Base-by-base conservation (phyloP, 345 rosid genomes). In the Populus alba region DNA sequence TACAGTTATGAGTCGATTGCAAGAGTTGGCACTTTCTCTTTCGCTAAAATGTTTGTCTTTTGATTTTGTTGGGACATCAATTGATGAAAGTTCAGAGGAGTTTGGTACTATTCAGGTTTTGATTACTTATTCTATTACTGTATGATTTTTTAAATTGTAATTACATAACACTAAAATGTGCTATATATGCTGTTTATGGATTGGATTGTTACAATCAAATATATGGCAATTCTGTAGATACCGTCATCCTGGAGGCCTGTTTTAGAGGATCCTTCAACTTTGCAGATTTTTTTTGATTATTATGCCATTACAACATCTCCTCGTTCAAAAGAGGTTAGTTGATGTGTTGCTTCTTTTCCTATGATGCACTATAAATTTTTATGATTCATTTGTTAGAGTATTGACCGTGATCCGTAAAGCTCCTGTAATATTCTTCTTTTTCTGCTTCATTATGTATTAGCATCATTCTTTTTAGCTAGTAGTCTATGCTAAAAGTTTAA, bases 61-160 rank as follows among this genome's bases (percentile, higher is more conserved):
- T 86, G 98, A 97, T 87, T 97, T 97, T 85, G 98, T 90, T 83
- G 99, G 99, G 83, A 94, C 99, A 71, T 89, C 97, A 55, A 87
- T 92, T 81, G 99, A 97, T 83, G 99, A 97, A 90, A 92, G 97
- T 81, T 92, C 99, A 43, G 98, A 94, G 82, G 99, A 97, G 87
- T 97, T 94, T 89, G 99, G 98, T 80, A 94, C 98, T 39, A 94
- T 97, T 83, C 99, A 94, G 99, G 99, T 94, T 84, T 31, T 68
- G 17, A 49, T 73, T 59, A 29, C 20, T 49, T 23, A 35, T 73
- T 33, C 31, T 35, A 29, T 15, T 67, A 39, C n/a, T 57, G 16
- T 35, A 39, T 75, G 57, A 18, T 29, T 45, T 53, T 20, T 70
- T 70, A 37, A 2, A 23, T 55, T 74, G 27, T 55, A 18, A 70